A percentile compares a stretch with the other conserved stretches of the same genome.
Evolutionary conservation across 2,329 filamentous ascomycete species (phyloP).

Genomic region (Penicillium brevicompactum): DNA sequence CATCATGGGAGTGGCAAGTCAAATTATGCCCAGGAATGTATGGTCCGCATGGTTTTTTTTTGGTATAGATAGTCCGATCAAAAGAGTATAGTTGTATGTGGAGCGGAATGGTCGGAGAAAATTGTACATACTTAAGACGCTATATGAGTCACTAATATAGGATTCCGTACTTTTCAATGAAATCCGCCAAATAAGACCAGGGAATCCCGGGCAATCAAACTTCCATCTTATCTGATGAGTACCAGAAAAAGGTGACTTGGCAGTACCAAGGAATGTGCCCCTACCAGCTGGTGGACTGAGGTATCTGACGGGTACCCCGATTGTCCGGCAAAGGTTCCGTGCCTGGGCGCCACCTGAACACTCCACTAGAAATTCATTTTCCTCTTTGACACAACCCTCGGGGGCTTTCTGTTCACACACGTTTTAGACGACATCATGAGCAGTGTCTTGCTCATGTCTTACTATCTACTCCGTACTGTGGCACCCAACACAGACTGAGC

Average conservation of each 20-base stretch:
- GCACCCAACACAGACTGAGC: constrained; percentile 8
- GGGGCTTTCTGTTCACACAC: background rate
- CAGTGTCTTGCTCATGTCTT: background rate
- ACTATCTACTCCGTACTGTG: background rate
- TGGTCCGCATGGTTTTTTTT: no score
- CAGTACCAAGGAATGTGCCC: constrained; percentile 4
- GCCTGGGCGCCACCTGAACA: constrained; percentile 6
- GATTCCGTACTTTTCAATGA: background rate
- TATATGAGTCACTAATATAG: background rate
- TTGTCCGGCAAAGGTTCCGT: background rate
- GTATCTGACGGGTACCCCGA: constrained; percentile 3
- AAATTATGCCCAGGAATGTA: no score
- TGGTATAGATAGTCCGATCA: no score
- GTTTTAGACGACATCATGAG: background rate
- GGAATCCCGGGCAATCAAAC: background rate
- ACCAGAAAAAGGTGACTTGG: constrained; percentile 8
- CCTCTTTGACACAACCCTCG: background rate
- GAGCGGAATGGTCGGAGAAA: no score
- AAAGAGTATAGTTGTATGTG: no score
- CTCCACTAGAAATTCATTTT: constrained; percentile 7
- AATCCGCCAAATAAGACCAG: background rate
- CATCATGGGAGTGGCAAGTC: background rate
- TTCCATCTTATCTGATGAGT: constrained; percentile 28
- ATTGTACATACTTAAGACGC: no score
- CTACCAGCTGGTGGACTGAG: constrained; percentile 5